Evolutionary conservation across 371 early-diverging fungal genomes (phyloP).

Genomic region (Smittium culicis): DNA sequence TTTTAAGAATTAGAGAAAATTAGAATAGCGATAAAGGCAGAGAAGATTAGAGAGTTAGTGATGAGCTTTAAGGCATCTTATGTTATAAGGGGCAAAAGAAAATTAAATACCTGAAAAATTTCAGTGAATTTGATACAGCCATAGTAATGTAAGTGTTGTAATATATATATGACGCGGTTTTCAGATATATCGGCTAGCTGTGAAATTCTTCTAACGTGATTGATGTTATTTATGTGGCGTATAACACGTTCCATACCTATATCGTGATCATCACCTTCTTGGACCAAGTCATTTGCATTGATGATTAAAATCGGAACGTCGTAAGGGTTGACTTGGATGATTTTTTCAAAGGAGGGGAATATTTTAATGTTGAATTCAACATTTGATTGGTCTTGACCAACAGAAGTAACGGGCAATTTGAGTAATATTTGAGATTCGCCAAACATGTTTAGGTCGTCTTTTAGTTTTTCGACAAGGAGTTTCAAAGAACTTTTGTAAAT

Average conservation of each 20-base stretch:
- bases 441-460: conserved; percentile 25
- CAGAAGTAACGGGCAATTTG: not conserved
- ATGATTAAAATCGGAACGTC: conserved; percentile 23
- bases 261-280: conserved; percentile 22
- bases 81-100: not conserved
- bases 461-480: conserved; percentile 25
- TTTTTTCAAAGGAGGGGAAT: conserved; percentile 24
- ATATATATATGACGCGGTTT: conserved; percentile 20
- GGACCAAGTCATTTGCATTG: conserved; percentile 15
- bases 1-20: not conserved
- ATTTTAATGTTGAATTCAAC: conserved; percentile 29
- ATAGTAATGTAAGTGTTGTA: conserved; percentile 25
- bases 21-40: not conserved
- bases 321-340: conserved; percentile 17
- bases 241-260: conserved; percentile 23
- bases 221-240: conserved; percentile 21
- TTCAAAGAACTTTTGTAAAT: conserved; percentile 17
- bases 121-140: conserved; percentile 27
- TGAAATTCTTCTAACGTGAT: conserved; percentile 25
- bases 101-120: conserved; percentile 17
- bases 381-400: conserved; percentile 14
- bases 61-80: no score
- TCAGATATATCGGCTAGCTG: conserved; percentile 18
- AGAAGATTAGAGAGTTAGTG: no score
- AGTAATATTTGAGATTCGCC: conserved; percentile 27